phyloP scores from a whole-genome alignment of 805 yeast genomes.

The Tetrapisispora taiwanensis region DNA sequence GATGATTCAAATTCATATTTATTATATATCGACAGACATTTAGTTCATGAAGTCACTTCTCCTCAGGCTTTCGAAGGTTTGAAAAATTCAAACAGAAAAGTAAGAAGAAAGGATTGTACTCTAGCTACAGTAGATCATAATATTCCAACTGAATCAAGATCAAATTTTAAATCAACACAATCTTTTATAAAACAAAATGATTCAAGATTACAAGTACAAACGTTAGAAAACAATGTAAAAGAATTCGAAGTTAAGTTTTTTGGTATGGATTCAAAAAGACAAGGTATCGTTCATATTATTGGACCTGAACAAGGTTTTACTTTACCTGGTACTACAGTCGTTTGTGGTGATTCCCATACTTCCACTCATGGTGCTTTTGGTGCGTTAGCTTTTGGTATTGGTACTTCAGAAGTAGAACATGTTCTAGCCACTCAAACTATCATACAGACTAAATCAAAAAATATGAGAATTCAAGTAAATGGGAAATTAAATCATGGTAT shows the following conservation, averaged over 20 bases:
- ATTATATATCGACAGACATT: conserved; percentile 89
- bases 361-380: conserved; percentile 99
- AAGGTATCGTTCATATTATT: conserved; percentile 96
- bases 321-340: conserved; percentile 96
- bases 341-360: conserved; percentile 98
- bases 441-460: conserved; percentile 89
- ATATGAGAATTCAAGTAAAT: conserved; percentile 80
- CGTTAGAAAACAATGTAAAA: conserved; percentile 86
- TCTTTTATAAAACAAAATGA: conserved; percentile 84
- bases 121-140: conserved; percentile 95
- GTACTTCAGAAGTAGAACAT: conserved; percentile 98
- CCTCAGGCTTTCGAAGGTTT: conserved; percentile 99
- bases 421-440: conserved; percentile 95
- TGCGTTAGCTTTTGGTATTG: conserved; percentile 94
- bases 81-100: conserved; percentile 73
- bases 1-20: conserved; percentile 78
- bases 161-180: conserved; percentile 56
- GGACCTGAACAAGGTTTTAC: conserved; percentile 99
- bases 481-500: conserved; percentile 83
- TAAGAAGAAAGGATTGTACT: conserved; percentile 88
- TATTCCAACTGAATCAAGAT: conserved; percentile 90
- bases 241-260: conserved; percentile 84
- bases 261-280: conserved; percentile 90
- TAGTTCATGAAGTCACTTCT: conserved; percentile 97
- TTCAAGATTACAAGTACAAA: conserved; percentile 83